These are phyloP conservation scores for Fusarium circinatum DNA, from an alignment of 2,329 filamentous ascomycete genomes.

Conservation along the genomic window DNA sequence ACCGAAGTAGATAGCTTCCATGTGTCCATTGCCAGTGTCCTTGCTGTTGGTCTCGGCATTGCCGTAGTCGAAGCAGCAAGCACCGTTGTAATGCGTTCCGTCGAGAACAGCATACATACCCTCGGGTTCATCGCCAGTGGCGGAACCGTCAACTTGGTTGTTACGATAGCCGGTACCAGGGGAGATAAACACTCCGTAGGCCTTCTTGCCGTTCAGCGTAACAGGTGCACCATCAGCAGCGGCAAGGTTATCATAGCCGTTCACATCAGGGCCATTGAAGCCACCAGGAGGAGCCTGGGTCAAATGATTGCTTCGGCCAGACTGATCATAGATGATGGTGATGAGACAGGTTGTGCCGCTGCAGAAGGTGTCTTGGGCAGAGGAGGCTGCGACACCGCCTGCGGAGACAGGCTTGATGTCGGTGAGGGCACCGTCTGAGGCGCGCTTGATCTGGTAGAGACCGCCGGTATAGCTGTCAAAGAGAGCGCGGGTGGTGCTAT, in stretches of 20 bases:
- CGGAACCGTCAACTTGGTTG: slow-evolving; percentile 10
- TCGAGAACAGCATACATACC: slow-evolving; percentile 28
- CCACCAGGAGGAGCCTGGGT: slow-evolving; percentile 68
- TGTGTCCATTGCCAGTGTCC: slow-evolving; percentile 71
- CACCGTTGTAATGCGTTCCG: slow-evolving; percentile 23
- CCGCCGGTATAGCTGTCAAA: slow-evolving; percentile 1
- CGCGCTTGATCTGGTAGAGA: slow-evolving; percentile 28
- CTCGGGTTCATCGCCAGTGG: slow-evolving; percentile 11
- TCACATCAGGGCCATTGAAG: slow-evolving; percentile 42
- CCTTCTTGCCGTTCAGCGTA: slow-evolving; percentile 24
- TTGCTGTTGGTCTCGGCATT: slow-evolving; percentile 56
- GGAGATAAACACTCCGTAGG: slow-evolving; percentile 22
- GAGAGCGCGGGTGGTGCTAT: slow-evolving; percentile 13
- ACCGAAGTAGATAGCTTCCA: slow-evolving; percentile 76
- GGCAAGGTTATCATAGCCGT: slow-evolving; percentile 24
- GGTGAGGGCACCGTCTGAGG: slow-evolving; percentile 7
- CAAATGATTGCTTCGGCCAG: slow-evolving; percentile 69
- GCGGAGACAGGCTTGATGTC: slow-evolving; percentile 49
- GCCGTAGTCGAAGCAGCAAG: slow-evolving; percentile 26
- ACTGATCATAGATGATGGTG: slow-evolving; percentile 73
- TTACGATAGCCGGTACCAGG: slow-evolving; percentile 25
- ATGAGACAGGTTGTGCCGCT: slow-evolving; percentile 70
- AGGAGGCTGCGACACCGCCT: slow-evolving; percentile 71
- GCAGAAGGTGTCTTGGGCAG: slow-evolving; percentile 70
- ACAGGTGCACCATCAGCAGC: slow-evolving; percentile 23